These are phyloP conservation scores for Boletus subparvulus DNA, from an alignment of 768 basidiomycete genomes.

Conservation along the genomic window DNA sequence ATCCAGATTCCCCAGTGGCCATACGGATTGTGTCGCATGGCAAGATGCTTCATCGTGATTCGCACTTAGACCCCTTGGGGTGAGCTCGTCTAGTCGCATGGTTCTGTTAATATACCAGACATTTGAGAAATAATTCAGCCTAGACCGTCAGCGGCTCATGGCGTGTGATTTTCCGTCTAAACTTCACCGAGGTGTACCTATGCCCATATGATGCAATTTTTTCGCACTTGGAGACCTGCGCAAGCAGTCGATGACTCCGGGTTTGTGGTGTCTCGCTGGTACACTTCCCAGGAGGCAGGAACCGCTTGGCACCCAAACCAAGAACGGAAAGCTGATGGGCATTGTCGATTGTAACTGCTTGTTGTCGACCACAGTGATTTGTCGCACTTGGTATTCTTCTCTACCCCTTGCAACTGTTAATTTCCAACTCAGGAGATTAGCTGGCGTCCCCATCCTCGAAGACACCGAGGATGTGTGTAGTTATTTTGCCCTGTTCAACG, in stretches of 20 bases:
- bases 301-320: conserved; percentile 42
- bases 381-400: background rate
- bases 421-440: background rate
- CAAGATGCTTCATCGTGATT: background rate
- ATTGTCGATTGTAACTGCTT: background rate
- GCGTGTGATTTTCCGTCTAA: background rate
- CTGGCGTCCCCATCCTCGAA: background rate
- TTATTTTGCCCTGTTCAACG: background rate
- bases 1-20: background rate
- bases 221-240: conserved; percentile 36
- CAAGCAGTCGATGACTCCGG: conserved; percentile 40
- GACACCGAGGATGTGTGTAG: background rate
- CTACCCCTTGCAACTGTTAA: background rate
- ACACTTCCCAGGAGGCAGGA: conserved; percentile 41
- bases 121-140: conserved; percentile 3
- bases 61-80: conserved; percentile 9
- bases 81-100: conserved; percentile 11
- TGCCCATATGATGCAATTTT: conserved; percentile 42
- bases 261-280: conserved; percentile 41
- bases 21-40: background rate
- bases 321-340: conserved; percentile 65
- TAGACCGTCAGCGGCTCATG: background rate
- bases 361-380: background rate
- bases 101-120: conserved; percentile 12
- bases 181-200: background rate